Conservation (phyloP, 1,139 yeast genomes). For the Ogataea hybrid region DNA sequence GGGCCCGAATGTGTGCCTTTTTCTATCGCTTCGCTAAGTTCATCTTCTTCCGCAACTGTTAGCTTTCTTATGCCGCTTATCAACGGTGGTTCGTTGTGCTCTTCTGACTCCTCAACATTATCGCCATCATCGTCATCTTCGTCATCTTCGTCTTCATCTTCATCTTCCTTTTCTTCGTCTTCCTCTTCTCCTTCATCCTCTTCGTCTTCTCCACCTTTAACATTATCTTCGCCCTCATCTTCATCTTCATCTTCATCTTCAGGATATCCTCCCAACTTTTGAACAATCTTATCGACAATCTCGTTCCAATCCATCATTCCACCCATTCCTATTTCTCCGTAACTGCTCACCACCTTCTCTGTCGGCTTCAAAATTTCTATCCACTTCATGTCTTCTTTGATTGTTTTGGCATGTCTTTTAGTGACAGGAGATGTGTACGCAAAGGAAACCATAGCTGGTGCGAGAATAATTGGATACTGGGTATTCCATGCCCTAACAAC, state of each 20-base stretch:
- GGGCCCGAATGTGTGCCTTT: conserved; percentile 1
- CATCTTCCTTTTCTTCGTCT: conserved; percentile 47
- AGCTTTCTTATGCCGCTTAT: conserved; percentile 20
- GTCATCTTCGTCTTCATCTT: conserved; percentile 44
- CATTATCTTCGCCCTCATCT: conserved; percentile 54
- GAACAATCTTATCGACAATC: conserved; percentile 79
- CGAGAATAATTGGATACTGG: conserved; percentile 79
- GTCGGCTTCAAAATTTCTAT: conserved; percentile 86
- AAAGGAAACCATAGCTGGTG: conserved; percentile 93
- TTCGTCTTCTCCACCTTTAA: conserved; percentile 54
- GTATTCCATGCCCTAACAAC: conserved; percentile 93
- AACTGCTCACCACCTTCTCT: conserved; percentile 88
- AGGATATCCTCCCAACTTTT: conserved; percentile 86
- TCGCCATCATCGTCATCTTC: conserved; percentile 35
- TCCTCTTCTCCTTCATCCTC: conserved; percentile 61
- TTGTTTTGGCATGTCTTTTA: conserved; percentile 69
- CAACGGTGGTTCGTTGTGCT: conserved; percentile 32
- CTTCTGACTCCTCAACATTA: conserved; percentile 42
- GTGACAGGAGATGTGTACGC: conserved; percentile 88
- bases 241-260: conserved; percentile 81
- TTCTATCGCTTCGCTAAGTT: conserved; percentile 15
- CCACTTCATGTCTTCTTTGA: conserved; percentile 89
- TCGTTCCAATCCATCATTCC: conserved; percentile 93
- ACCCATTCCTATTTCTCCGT: conserved; percentile 95
- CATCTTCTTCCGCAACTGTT: conserved; percentile 24